Evolutionary conservation across 2,329 filamentous ascomycete species (phyloP), one percentile per base, ranked within the genome.

Genomic region (Xylariales sp.): DNA sequence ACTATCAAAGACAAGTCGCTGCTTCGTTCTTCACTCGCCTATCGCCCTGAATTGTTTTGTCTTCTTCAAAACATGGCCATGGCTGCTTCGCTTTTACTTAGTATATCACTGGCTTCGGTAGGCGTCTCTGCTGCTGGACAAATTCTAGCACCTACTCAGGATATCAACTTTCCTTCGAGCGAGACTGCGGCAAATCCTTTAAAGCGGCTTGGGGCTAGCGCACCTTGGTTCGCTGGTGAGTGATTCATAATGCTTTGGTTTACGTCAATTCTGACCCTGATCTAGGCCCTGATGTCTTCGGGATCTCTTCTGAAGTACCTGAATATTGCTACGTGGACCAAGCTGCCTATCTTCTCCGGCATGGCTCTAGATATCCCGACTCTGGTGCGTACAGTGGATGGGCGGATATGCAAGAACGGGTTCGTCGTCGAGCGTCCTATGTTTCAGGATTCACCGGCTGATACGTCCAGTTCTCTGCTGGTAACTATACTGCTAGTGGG

Each of bases 301-400:
- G 62, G 10, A 76, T 83, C 41, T 72, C 73, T 0, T 61, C 70
- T 21, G 65, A 72, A 4, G 64, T 77, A 2, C 80, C 80, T 1
- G 64, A 71, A 1, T 66, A 70, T 31, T 84, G 80, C 54, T 63
- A 61, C 8, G 71, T 84, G 4, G 76, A 84, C 44, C 72, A 80
- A 51, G 78, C 74, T 3, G 74, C 76, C 4, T 82, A 80, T 46
- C 62, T 79, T 24, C 68, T 70, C 2, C 72, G 79, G 14, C 80
- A 83, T 61, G 81, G 80, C 14, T 80, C 76, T 31, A 68, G 80
- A 31, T 85, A 75, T 51, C 80, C 79, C 1, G 80, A 83, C 47
- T 61, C 61, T 1, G 76, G 78, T 4, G 78, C 81, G 4, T 82
- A 82, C 45, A 61, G 64, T 4, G 67, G 69, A 33, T 85, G 80